Evolutionary conservation across 2,329 filamentous ascomycete genomes (phyloP).

Genomic region (Colletotrichum nymphaeae): DNA sequence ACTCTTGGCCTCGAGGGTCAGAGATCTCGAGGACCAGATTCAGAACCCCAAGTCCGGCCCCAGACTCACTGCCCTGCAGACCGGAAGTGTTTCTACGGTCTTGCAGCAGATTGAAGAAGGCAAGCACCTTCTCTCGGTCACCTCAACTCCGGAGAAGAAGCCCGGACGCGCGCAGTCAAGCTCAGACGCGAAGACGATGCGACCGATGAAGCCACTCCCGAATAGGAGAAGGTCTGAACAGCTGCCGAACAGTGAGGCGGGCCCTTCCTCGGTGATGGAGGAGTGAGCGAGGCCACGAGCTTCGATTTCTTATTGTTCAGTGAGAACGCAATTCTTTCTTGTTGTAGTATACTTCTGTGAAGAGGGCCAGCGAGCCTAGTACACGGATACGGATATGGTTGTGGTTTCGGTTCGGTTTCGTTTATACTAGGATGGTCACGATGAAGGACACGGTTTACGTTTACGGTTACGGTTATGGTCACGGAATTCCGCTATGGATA

Average conservation of each 20-base stretch:
- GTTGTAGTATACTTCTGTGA: background rate
- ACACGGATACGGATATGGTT: background rate
- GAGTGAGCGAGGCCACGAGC: background rate
- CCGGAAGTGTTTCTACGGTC: background rate
- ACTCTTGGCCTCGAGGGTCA: background rate
- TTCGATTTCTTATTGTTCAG: background rate
- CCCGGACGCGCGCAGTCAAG: background rate
- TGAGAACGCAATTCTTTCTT: background rate
- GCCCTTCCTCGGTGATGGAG: background rate
- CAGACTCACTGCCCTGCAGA: background rate
- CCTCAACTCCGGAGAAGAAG: background rate
- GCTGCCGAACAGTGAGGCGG: background rate
- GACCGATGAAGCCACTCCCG: background rate
- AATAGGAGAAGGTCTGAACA: background rate
- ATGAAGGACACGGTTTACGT: background rate
- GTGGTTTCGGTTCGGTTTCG: background rate
- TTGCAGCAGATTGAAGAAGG: background rate
- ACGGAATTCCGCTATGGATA: background rate
- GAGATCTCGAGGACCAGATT: background rate
- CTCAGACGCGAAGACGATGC: background rate
- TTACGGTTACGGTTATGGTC: background rate
- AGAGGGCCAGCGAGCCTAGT: background rate
- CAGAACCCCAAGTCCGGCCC: background rate
- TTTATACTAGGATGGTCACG: background rate
- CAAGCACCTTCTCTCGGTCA: background rate